Percentiles rank a stretch among this genome's conserved stretches.
phyloP scores from a whole-genome alignment of 2,329 filamentous ascomycete species.

The Alternaria panax region DNA sequence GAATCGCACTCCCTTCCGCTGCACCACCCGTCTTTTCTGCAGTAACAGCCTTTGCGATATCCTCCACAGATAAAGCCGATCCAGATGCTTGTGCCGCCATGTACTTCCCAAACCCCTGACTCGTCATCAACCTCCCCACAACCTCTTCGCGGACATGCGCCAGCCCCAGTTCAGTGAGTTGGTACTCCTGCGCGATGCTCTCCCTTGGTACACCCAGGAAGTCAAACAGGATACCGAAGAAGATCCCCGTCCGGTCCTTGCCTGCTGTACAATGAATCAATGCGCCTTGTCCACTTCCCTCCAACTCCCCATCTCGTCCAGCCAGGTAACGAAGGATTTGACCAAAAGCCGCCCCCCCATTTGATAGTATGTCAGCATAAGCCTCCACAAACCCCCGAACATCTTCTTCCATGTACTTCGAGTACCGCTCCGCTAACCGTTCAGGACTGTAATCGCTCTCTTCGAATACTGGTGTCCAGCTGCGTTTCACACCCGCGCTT shows the following conservation, averaged over 20 bases:
- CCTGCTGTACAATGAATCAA: conserved; percentile 78
- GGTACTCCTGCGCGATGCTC: conserved; percentile 69
- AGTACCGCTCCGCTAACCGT: conserved; percentile 66
- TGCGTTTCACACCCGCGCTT: conserved; percentile 56
- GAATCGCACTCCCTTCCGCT: conserved; percentile 45
- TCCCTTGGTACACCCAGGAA: conserved; percentile 69
- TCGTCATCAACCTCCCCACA: conserved; percentile 58
- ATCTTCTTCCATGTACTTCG: conserved; percentile 65
- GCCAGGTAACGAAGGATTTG: conserved; percentile 68
- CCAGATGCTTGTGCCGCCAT: conserved; percentile 22
- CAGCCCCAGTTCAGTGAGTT: conserved; percentile 70
- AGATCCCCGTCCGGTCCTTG: conserved; percentile 78
- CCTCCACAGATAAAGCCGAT: conserved; percentile 52
- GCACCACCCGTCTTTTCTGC: conserved; percentile 36
- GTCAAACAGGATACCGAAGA: conserved; percentile 70
- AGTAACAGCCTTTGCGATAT: conserved; percentile 57
- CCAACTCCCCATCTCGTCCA: conserved; percentile 14
- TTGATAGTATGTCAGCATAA: conserved; percentile 67
- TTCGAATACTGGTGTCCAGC: conserved; percentile 71
- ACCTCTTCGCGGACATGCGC: conserved; percentile 54
- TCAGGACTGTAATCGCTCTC: conserved; percentile 69
- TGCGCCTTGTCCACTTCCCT: conserved; percentile 53
- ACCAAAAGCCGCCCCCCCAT: conserved; percentile 62
- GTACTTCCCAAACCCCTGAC: conserved; percentile 36
- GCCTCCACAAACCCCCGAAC: conserved; percentile 68